Percentiles rank a stretch among this genome's conserved stretches.
phyloP scores from a whole-genome alignment of 2,329 filamentous ascomycete species.

The Colletotrichum cuscutae region DNA sequence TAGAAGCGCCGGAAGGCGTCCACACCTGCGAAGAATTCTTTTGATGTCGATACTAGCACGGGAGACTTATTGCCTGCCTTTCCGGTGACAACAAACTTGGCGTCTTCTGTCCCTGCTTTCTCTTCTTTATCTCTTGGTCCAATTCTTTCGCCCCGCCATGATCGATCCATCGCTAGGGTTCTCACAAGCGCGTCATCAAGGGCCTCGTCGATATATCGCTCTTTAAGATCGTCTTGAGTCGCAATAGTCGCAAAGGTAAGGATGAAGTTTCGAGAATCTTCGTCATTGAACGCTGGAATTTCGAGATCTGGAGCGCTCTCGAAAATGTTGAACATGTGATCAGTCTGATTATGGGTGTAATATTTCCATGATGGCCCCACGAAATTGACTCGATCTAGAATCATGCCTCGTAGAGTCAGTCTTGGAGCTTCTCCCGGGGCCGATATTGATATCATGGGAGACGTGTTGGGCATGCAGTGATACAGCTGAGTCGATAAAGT shows the following conservation, averaged over 20 bases:
- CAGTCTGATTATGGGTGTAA: background rate
- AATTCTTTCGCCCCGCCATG: background rate
- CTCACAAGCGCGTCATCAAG: background rate
- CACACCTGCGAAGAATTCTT: conserved; percentile 1
- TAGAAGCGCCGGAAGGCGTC: conserved; percentile 13
- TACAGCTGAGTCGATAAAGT: background rate
- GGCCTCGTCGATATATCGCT: background rate
- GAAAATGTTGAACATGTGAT: background rate
- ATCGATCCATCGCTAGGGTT: conserved; percentile 12
- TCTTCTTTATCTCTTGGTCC: background rate
- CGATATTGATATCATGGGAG: background rate
- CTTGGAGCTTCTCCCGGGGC: background rate
- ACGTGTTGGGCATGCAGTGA: background rate
- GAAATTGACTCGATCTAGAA: conserved; percentile 1
- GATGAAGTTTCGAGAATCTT: conserved; percentile 20
- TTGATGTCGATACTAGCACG: background rate
- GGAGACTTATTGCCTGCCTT: background rate
- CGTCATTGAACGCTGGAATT: conserved; percentile 12
- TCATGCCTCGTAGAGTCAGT: background rate
- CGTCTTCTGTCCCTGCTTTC: too few relatives aligned
- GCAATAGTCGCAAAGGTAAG: background rate
- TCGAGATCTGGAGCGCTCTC: background rate
- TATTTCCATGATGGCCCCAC: conserved; percentile 13
- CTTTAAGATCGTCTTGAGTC: background rate
- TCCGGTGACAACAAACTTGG: too few relatives aligned